A percentile compares a stretch with the other conserved stretches of the same genome.
phyloP scores from a whole-genome alignment of 257 asterid genomes.

The Avicennia marina region DNA sequence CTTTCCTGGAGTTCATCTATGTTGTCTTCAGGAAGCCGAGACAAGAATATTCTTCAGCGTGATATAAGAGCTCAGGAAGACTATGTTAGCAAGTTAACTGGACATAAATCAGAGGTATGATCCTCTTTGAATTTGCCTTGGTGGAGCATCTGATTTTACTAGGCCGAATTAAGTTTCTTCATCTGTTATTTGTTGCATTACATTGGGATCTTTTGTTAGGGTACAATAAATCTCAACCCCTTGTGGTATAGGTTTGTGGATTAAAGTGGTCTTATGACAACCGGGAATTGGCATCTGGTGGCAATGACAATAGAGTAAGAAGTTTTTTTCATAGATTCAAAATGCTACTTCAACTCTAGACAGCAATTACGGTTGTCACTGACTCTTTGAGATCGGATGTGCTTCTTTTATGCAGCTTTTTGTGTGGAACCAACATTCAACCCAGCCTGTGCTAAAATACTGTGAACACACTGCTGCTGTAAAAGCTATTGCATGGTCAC shows the following conservation, averaged over 20 bases:
- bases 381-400: not conserved
- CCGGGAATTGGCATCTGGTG: conserved; percentile 96
- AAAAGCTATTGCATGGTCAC: conserved; percentile 98
- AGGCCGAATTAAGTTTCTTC: not conserved
- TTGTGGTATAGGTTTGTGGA: conserved; percentile 79
- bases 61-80: conserved; percentile 76
- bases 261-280: conserved; percentile 95
- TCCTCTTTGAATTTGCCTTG: conserved; percentile 15
- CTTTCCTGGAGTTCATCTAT: conserved; percentile 87
- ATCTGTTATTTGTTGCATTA: not conserved
- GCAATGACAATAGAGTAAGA: conserved; percentile 87
- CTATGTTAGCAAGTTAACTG: conserved; percentile 73
- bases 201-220: not conserved
- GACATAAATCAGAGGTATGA: conserved; percentile 92
- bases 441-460: conserved; percentile 77
- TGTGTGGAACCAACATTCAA: conserved; percentile 90
- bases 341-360: not conserved
- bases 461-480: conserved; percentile 98
- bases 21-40: conserved; percentile 92
- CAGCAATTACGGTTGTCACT: not conserved
- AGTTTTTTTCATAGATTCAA: conserved; percentile 5
- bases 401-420: conserved; percentile 47
- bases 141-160: not conserved
- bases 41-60: conserved; percentile 85
- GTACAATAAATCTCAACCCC: conserved; percentile 3